Conservation (phyloP, 495 filamentous ascomycete species). For the Trichoderma asperelloides region DNA sequence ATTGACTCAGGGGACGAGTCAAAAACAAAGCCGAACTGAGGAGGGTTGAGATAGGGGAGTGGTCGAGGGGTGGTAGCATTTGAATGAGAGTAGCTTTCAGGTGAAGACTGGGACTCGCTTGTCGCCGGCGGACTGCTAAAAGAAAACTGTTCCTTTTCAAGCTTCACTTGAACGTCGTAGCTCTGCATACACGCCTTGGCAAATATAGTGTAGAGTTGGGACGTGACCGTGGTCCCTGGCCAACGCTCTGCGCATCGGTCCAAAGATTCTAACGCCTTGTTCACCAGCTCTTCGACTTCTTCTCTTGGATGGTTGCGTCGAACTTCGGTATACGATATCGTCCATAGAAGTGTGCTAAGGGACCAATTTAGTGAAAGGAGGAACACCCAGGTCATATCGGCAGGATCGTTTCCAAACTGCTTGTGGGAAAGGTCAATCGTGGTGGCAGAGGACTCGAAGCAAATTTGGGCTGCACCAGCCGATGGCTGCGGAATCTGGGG, state of each 20-base stretch:
- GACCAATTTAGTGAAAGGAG: slow-evolving; percentile 78
- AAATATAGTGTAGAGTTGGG: slow-evolving; percentile 68
- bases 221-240: slow-evolving; percentile 80
- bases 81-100: slow-evolving; percentile 25
- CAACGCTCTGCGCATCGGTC: slow-evolving; percentile 67
- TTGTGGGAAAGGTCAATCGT: slow-evolving; percentile 70
- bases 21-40: slow-evolving; percentile 46
- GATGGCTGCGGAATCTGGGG: slow-evolving; percentile 85
- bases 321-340: slow-evolving; percentile 74
- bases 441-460: slow-evolving; percentile 70
- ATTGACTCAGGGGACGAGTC: slow-evolving; percentile 32
- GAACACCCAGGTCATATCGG: slow-evolving; percentile 90
- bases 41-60: slow-evolving; percentile 23
- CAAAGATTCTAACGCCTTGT: slow-evolving; percentile 65
- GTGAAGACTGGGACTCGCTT: slow-evolving; percentile 34
- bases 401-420: slow-evolving; percentile 61
- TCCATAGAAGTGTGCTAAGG: slow-evolving; percentile 81
- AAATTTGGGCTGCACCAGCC: slow-evolving; percentile 58
- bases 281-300: slow-evolving; percentile 61
- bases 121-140: slow-evolving; percentile 46
- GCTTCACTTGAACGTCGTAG: slow-evolving; percentile 54
- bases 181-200: slow-evolving; percentile 75
- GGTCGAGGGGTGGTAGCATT: background rate
- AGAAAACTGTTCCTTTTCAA: background rate
- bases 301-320: slow-evolving; percentile 57